Base-by-base conservation (phyloP, 352 stramenopile species). In the Phytopythium oedochilum region DNA sequence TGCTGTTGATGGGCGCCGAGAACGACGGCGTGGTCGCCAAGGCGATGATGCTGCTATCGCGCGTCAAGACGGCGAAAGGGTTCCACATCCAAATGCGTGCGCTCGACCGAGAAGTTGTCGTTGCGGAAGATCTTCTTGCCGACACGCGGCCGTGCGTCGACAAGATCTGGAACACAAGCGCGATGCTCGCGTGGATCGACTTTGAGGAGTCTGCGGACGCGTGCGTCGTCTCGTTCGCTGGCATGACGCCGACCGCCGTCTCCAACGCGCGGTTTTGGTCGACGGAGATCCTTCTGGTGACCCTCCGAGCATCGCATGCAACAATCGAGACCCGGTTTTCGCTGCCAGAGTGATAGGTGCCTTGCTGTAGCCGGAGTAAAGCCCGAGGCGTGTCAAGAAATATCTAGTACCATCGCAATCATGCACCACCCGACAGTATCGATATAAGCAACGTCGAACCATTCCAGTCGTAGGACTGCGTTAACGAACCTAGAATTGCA, bases 191-290 rank as follows among this genome's bases (percentile, higher is more conserved):
- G 14, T 55, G 53, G 53, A 31, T 59, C 10, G 40, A 59, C 28
- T 48, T 59, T 38, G 40, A 59, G 8, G 29, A 45, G 7, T 2
- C 14, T 2, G 31, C 23, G 8, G 18, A 39, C 31, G 12, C 40
- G 14, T 51, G 42, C n/a, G 11, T 46, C 20, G n/a, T 35, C 18
- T 36, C 42, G 20, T 59, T 43, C 42, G 32, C 40, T 3, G 53
- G 53, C 18, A 53, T 39, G 40, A 46, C 53, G 12, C 53, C 53
- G 0, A 59, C 53, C 3, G 25, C 53, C 20, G 29, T 40, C 6
- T 9, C 42, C 12, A 53, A 59, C 32, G 40, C 23, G 20, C 38
- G 40, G 28, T 59, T 59, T 32, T 59, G 40, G 53, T 40, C 40
- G 32, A 17, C 12, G 3, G 53, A 59, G 25, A 26, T 59, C 22